Percentiles rank a stretch among this genome's conserved stretches.
These are phyloP conservation scores for Blakeslea trispora DNA, from an alignment of 371 early-diverging fungal species.

Conservation along the genomic window DNA sequence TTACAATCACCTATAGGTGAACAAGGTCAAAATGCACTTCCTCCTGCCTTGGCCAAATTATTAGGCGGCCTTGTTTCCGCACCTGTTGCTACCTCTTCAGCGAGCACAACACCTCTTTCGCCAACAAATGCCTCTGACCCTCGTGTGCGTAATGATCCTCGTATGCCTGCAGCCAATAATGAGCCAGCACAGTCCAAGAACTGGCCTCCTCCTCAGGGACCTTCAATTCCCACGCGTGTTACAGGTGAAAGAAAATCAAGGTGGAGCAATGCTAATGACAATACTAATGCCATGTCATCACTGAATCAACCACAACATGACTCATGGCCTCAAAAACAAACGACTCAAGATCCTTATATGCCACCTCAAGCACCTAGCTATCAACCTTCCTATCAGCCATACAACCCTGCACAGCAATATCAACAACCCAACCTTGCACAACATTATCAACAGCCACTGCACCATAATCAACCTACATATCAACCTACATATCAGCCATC, in stretches of 20 bases:
- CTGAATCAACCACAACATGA: conserved; percentile 24
- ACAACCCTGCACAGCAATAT: neutral
- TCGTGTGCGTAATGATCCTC: conserved; percentile 15
- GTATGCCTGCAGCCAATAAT: conserved; percentile 6
- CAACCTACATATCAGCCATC: neutral
- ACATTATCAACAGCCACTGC: neutral
- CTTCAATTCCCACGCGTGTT: conserved; percentile 14
- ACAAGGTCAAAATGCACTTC: conserved; percentile 14
- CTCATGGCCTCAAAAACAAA: conserved; percentile 22
- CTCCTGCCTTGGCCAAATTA: conserved; percentile 40
- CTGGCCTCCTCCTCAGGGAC: conserved; percentile 25
- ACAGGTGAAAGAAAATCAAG: conserved; percentile 21
- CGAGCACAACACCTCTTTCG: conserved; percentile 6
- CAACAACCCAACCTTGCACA: neutral
- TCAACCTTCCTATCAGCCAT: neutral
- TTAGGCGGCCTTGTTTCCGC: conserved; percentile 33
- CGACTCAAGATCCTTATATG: conserved; percentile 13
- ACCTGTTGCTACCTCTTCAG: conserved; percentile 9
- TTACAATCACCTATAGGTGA: neutral
- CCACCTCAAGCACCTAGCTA: conserved; percentile 2
- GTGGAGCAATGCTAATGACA: conserved; percentile 15
- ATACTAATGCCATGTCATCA: conserved; percentile 2
- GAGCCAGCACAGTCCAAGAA: conserved; percentile 8
- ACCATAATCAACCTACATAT: neutral
- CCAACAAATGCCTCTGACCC: conserved; percentile 14